These are phyloP conservation scores for Fraxinus albicans DNA, from an alignment of 305 asterid genomes.

Conservation along the genomic window DNA sequence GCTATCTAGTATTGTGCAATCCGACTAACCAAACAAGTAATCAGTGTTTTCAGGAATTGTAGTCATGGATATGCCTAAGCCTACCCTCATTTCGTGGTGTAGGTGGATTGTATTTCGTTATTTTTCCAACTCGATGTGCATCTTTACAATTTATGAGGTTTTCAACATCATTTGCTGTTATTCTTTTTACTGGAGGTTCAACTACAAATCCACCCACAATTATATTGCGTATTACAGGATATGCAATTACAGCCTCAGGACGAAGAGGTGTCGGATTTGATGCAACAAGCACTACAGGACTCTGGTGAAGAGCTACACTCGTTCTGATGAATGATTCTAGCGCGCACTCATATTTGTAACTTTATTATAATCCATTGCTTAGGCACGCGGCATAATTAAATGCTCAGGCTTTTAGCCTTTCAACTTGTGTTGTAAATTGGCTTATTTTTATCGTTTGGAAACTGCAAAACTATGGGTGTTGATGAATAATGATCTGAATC, in stretches of 20 bases:
- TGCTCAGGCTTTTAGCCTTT: not conserved
- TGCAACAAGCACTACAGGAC: conserved; percentile 48
- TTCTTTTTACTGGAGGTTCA: not conserved
- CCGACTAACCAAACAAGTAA: not conserved
- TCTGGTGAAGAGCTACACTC: conserved; percentile 19
- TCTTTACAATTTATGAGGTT: not conserved
- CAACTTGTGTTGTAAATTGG: conserved; percentile 16
- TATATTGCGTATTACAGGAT: conserved; percentile 46
- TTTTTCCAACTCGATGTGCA: not conserved
- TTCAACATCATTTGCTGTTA: not conserved
- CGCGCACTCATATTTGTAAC: conserved; percentile 19
- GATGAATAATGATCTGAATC: conserved; percentile 28
- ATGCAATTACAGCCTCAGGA: conserved; percentile 54
- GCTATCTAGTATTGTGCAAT: not conserved
- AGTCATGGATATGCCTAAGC: not conserved
- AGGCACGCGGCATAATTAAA: conserved; percentile 13
- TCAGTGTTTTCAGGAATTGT: not conserved
- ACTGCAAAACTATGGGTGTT: conserved; percentile 23
- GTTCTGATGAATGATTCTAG: conserved; percentile 10
- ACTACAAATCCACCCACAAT: not conserved
- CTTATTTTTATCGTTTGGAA: conserved; percentile 11
- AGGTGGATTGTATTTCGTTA: not conserved
- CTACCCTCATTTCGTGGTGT: not conserved
- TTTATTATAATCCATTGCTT: conserved; percentile 17
- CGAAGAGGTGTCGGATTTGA: conserved; percentile 53